Base-by-base conservation (phyloP, 2,329 filamentous ascomycete species). In the Diplodia sapinea region DNA sequence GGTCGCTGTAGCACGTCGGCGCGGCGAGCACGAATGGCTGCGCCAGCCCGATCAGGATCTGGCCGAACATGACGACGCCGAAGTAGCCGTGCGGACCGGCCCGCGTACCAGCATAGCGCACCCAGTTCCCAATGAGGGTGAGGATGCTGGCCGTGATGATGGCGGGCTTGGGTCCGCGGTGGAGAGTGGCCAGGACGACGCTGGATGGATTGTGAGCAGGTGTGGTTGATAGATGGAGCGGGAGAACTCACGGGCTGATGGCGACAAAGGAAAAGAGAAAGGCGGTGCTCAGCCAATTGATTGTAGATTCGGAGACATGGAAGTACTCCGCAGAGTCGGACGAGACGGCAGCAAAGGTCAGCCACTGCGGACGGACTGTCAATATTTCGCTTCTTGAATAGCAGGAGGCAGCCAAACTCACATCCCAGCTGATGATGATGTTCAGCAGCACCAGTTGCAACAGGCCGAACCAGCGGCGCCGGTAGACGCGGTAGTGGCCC, bases 371-470 rank as follows among this genome's bases (percentile, higher is more conserved):
- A 8, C 11, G 15, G 47, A 9, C 52, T 33, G 63, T 71, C 57
- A 71, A 66, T 47, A 57, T 31, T 9, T 36, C 33, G 33, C 1
- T 12, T 31, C 29, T 29, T 17, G 4, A 23, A 40, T 31, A 3
- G 13, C 2, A 17, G 12, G 57, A 17, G 50, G 15, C 38, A 55
- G 68, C 66, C 11, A 29, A 66, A 89, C 92, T 84, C 85, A 95
- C 92, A 86, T 96, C 93, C 94, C 94, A 98, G 75, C 92, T 96
- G 51, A 97, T 90, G 69, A 98, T 88, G 67, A 97, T 90, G 77
- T 98, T 99, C 80, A 98, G 83, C 74, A 98, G 80, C 7, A 93
- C 90, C 75, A 98, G 81, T 79, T 97, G 92, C 26, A 87, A 81
- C 63, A 99, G 82, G 0, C 95, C 95, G 77, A 97, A 91, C 89